A percentile compares a stretch with the other conserved stretches of the same genome.
These are phyloP conservation scores for Paraphoma sp. DNA, from an alignment of 2,329 filamentous ascomycete species.

Conservation along the genomic window DNA sequence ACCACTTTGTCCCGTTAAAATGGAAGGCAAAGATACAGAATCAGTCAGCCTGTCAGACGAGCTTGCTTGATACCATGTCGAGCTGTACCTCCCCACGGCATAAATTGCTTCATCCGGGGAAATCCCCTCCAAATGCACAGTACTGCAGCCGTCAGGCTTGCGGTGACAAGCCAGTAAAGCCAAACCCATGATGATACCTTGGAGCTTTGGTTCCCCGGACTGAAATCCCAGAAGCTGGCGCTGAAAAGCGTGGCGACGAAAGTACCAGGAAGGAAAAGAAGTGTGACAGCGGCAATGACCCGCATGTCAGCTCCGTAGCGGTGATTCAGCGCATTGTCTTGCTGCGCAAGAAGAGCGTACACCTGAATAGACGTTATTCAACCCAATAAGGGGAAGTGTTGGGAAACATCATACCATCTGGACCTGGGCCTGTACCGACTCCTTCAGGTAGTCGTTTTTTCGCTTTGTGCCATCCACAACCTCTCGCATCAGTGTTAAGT, in stretches of 20 bases:
- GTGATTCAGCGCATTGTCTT: conserved; percentile 25
- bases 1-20: too few species aligned
- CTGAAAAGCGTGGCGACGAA: conserved; percentile 28
- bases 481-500: conserved; percentile 4
- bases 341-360: conserved; percentile 22
- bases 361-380: conserved; percentile 6
- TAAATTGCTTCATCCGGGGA: neutral
- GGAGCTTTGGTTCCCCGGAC: conserved; percentile 4
- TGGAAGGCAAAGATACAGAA: too few species aligned
- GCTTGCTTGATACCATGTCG: too few species aligned
- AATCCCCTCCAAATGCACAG: conserved; percentile 4
- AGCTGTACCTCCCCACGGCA: too few species aligned
- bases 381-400: neutral
- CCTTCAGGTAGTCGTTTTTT: conserved; percentile 8
- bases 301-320: conserved; percentile 30
- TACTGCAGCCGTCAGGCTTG: conserved; percentile 4
- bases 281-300: conserved; percentile 26
- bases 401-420: conserved; percentile 1
- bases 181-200: conserved; percentile 17
- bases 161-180: conserved; percentile 17
- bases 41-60: too few species aligned
- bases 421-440: conserved; percentile 7
- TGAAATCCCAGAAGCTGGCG: conserved; percentile 19
- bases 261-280: conserved; percentile 28
- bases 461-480: neutral